Conservation (phyloP, 192 early-diverging fungal genomes). For the Martensiomyces pterosporus region DNA sequence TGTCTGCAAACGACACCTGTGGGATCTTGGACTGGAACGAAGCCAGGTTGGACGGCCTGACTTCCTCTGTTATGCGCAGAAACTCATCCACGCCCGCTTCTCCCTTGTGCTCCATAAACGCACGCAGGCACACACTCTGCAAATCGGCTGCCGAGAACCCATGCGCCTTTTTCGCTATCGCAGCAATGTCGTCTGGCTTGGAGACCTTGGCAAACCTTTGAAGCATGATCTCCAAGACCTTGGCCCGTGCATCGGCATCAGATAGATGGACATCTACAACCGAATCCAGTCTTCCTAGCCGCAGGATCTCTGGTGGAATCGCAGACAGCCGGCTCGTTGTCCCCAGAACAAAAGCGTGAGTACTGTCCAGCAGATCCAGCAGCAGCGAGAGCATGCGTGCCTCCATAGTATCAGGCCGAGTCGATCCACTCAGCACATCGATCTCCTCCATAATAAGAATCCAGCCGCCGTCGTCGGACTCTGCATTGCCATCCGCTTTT, state of each 20-base stretch:
- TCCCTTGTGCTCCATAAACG: conserved; percentile 38
- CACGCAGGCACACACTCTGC: conserved; percentile 59
- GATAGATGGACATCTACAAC: conserved; percentile 29
- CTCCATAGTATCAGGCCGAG: conserved; percentile 25
- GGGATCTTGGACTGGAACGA: conserved; percentile 56
- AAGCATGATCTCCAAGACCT: conserved; percentile 38
- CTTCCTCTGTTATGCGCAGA: conserved; percentile 7
- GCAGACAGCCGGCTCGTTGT: conserved; percentile 23
- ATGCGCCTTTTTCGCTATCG: conserved; percentile 27
- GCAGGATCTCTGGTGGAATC: conserved; percentile 27
- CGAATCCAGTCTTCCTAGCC: conserved; percentile 29
- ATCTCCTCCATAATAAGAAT: conserved; percentile 43
- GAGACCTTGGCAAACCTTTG: conserved; percentile 22
- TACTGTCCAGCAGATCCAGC: conserved; percentile 27
- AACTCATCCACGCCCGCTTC: conserved; percentile 24
- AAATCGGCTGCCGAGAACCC: conserved; percentile 84
- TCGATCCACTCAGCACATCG: conserved; percentile 37
- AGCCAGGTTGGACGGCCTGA: conserved; percentile 20
- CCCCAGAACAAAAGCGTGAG: conserved; percentile 34
- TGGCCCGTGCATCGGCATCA: conserved; percentile 20
- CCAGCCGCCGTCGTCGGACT: conserved; percentile 2
- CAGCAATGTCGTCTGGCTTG: conserved; percentile 7
- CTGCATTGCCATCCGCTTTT: background rate
- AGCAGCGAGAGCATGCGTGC: conserved; percentile 42
- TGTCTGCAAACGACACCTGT: conserved; percentile 57